These are phyloP conservation scores for Colletotrichum falcatum DNA, from an alignment of 2,329 filamentous ascomycete genomes.

Conservation along the genomic window DNA sequence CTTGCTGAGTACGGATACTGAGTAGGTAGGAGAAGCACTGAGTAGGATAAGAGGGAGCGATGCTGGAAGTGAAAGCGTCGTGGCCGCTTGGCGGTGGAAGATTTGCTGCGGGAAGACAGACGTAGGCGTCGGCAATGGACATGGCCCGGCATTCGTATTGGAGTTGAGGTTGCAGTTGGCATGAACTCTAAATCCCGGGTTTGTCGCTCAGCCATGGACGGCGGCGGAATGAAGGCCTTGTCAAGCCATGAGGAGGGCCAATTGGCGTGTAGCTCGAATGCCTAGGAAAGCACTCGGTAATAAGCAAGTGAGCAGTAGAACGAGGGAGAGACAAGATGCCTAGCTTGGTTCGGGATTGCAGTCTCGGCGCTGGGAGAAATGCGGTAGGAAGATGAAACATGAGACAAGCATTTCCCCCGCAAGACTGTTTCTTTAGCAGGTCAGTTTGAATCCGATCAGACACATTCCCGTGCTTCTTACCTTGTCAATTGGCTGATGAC, in stretches of 20 bases:
- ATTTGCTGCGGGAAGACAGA: not conserved
- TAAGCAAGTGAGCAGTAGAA: no score
- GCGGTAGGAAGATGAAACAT: conserved; percentile 33
- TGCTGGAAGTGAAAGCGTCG: not conserved
- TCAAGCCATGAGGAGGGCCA: no score
- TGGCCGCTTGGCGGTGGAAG: not conserved
- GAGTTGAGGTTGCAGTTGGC: not conserved
- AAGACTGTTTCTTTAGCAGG: conserved; percentile 26
- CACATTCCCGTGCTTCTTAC: conserved; percentile 1
- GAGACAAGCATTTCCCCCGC: conserved; percentile 40
- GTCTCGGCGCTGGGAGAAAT: conserved; percentile 9
- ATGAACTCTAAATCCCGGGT: not conserved
- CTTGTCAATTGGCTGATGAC: not conserved
- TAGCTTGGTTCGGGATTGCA: no score
- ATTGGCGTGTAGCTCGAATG: no score
- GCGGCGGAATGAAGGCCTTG: not conserved
- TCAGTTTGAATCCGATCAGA: not conserved
- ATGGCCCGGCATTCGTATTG: not conserved
- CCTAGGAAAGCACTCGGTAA: no score
- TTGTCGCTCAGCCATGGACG: not conserved
- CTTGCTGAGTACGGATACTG: not conserved
- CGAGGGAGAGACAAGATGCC: no score
- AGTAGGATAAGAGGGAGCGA: not conserved
- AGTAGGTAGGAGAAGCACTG: no score
- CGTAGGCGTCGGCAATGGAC: not conserved